Percentiles rank a stretch among this genome's conserved stretches.
phyloP scores from a whole-genome alignment of 2,329 filamentous ascomycete genomes.

The Xylaria sp. region DNA sequence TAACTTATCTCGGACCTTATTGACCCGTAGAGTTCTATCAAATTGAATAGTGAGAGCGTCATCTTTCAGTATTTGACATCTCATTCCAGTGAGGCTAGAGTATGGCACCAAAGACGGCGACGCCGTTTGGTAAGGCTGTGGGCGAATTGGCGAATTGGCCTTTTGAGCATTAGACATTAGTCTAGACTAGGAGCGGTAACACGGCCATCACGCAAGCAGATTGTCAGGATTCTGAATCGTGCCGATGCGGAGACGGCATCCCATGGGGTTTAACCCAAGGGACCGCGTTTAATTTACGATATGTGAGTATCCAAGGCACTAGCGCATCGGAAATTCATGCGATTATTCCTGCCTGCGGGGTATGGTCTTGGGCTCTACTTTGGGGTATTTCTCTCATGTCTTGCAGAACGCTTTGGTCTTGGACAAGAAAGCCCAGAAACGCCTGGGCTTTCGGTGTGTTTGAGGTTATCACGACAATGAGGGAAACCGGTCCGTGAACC shows the following conservation, averaged over 20 bases:
- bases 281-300: conserved; percentile 3
- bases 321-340: conserved; percentile 25
- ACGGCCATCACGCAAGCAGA: neutral
- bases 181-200: neutral
- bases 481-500: conserved; percentile 18
- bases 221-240: conserved; percentile 1
- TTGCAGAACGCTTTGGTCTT: neutral
- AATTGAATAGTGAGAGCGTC: neutral
- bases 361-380: conserved; percentile 5
- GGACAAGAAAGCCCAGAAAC: neutral
- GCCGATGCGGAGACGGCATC: neutral
- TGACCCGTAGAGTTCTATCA: neutral
- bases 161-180: neutral
- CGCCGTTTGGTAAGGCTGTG: neutral
- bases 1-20: conserved; percentile 1
- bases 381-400: neutral
- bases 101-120: neutral
- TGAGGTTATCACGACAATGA: conserved; percentile 18
- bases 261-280: neutral
- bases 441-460: conserved; percentile 18
- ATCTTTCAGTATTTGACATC: neutral
- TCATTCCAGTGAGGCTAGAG: neutral
- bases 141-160: neutral
- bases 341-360: conserved; percentile 18
- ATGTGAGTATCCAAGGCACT: conserved; percentile 8